phyloP scores from a whole-genome alignment of 768 basidiomycete genomes.

The Lentinula sp. region DNA sequence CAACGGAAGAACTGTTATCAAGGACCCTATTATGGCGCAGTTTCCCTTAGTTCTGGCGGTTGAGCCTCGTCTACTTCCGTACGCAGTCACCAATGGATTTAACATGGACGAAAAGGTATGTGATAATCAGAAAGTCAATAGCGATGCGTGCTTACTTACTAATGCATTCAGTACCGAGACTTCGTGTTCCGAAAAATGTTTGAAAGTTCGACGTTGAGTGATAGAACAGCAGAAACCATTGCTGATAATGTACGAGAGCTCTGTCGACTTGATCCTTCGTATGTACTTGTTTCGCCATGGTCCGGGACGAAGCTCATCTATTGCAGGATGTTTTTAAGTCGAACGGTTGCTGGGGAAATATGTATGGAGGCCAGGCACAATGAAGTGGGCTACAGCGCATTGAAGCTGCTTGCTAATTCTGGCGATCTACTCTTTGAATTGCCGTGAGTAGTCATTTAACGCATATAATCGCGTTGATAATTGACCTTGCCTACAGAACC shows the following conservation, averaged over 20 bases:
- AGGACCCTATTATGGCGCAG: conserved; percentile 77
- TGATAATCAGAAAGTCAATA: conserved; percentile 3
- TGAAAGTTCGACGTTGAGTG: conserved; percentile 47
- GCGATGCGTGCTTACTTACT: neutral
- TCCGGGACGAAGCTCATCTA: conserved; percentile 5
- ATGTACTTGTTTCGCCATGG: conserved; percentile 15
- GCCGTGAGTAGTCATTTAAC: conserved; percentile 31
- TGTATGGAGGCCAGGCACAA: conserved; percentile 78
- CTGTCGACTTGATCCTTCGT: conserved; percentile 66
- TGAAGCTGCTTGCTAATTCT: conserved; percentile 61
- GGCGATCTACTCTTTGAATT: conserved; percentile 66
- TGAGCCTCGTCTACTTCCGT: conserved; percentile 69
- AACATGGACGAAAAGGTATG: conserved; percentile 70
- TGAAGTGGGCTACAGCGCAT: conserved; percentile 59
- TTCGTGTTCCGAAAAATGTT: conserved; percentile 89
- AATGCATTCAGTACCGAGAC: conserved; percentile 57
- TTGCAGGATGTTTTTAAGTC: conserved; percentile 71
- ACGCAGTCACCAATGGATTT: conserved; percentile 70
- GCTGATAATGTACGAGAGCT: conserved; percentile 66
- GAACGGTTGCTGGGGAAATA: conserved; percentile 78
- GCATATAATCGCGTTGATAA: neutral
- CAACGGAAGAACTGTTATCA: neutral
- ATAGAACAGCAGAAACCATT: conserved; percentile 56
- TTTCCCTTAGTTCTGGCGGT: conserved; percentile 73
- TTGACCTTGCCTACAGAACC: conserved; percentile 21